A percentile compares a stretch with the other conserved stretches of the same genome.
Evolutionary conservation across 441 rosid genomes (phyloP).

Genomic region (Populus tomentosa): DNA sequence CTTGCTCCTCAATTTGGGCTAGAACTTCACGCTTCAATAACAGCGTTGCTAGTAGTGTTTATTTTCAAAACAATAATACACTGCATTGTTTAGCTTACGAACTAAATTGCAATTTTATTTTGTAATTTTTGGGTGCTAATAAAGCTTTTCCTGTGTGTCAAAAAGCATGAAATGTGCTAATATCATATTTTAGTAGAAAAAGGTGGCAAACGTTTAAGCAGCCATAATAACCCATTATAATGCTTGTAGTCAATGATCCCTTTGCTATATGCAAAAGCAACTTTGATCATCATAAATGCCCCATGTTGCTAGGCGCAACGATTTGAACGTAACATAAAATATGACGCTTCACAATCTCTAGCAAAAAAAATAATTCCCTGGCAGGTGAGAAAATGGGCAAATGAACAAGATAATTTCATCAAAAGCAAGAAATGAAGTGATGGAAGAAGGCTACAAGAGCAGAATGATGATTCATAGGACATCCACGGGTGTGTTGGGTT

Average conservation of each 20-base stretch:
- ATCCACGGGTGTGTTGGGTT: conserved; percentile 32
- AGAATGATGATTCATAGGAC: conserved; percentile 36
- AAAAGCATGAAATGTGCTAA: neutral
- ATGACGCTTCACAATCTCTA: neutral
- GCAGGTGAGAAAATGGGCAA: conserved; percentile 6
- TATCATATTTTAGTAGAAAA: neutral
- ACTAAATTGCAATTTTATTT: neutral
- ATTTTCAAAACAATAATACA: neutral
- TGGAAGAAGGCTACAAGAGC: conserved; percentile 10
- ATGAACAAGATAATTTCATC: neutral
- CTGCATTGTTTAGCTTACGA: neutral
- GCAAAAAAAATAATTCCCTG: neutral
- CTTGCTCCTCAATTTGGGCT: neutral
- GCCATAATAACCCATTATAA: conserved; percentile 27
- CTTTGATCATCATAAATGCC: conserved; percentile 4
- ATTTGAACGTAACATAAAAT: neutral
- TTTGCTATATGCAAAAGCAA: conserved; percentile 10
- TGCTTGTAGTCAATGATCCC: conserved; percentile 25
- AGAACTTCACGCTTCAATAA: neutral
- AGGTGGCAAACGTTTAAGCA: conserved; percentile 16
- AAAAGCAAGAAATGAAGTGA: neutral
- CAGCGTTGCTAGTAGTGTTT: neutral
- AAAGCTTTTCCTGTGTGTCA: neutral
- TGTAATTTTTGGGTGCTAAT: neutral
- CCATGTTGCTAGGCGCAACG: neutral